Conservation (phyloP, 306 rosid genomes). For the Chamaecrista fasciculata region DNA sequence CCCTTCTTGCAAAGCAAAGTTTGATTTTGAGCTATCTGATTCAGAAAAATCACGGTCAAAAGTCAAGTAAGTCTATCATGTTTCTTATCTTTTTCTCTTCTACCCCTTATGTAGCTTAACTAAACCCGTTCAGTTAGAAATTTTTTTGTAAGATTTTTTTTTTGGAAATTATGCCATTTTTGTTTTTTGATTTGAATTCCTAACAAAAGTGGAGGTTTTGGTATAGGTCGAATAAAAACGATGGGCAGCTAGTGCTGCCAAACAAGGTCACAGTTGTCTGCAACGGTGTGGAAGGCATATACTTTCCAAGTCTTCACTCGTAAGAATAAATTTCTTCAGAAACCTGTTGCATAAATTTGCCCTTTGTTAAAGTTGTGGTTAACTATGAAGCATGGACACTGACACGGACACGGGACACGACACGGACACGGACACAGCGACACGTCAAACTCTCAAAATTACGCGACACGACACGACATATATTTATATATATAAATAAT, state of each 20-base stretch:
- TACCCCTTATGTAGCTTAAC: neutral
- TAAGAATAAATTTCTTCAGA: slow-evolving; percentile 42
- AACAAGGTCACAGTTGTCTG: slow-evolving; percentile 90
- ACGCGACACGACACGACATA: too few relatives aligned
- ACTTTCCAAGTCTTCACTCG: slow-evolving; percentile 96
- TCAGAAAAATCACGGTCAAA: slow-evolving; percentile 70
- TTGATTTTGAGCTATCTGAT: slow-evolving; percentile 90
- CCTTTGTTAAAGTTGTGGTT: neutral
- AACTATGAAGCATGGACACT: too few relatives aligned
- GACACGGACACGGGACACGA: too few relatives aligned
- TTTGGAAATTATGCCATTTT: neutral
- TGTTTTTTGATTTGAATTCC: slow-evolving; percentile 15
- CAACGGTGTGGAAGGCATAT: slow-evolving; percentile 84
- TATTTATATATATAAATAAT: too few relatives aligned
- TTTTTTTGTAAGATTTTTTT: slow-evolving; percentile 1
- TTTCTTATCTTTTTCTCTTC: neutral
- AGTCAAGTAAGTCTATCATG: slow-evolving; percentile 61
- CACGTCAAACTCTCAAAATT: too few relatives aligned
- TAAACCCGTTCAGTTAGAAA: neutral
- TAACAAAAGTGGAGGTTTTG: slow-evolving; percentile 32
- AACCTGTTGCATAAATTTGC: slow-evolving; percentile 6
- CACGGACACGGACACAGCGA: too few relatives aligned
- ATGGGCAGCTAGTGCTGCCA: slow-evolving; percentile 56
- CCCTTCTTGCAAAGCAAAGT: slow-evolving; percentile 94
- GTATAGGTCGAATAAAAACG: slow-evolving; percentile 53